Evolutionary conservation across 2,329 filamentous ascomycete species (phyloP).

Genomic region (Graphilbum fragrans): DNA sequence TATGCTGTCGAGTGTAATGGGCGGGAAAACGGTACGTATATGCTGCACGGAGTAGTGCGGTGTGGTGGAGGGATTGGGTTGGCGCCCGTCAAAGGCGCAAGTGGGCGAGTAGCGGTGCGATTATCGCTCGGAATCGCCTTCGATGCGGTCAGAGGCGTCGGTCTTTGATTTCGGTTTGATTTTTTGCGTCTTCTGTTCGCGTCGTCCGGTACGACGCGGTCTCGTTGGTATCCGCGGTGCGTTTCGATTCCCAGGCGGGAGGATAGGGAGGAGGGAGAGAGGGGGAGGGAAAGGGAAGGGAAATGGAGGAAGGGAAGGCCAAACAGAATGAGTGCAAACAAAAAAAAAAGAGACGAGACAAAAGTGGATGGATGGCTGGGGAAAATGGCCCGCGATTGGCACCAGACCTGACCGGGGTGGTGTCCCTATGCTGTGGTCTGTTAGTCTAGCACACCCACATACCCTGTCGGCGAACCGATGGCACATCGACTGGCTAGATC

Average conservation of each 20-base stretch:
- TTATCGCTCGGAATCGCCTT: too few relatives aligned
- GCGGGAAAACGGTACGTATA: too few relatives aligned
- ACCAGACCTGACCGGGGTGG: background rate
- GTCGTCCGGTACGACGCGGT: background rate
- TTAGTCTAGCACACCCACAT: background rate
- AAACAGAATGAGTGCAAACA: background rate
- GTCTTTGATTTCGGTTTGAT: background rate
- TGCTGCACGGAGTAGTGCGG: background rate
- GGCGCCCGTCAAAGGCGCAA: too few relatives aligned
- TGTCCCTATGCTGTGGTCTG: background rate
- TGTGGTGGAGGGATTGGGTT: background rate
- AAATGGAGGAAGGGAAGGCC: background rate
- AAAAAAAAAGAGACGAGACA: background rate
- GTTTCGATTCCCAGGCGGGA: background rate
- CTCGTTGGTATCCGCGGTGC: background rate
- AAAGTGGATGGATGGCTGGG: background rate
- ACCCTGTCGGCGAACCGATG: background rate
- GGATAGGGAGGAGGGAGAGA: background rate
- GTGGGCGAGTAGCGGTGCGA: too few relatives aligned
- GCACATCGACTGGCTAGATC: background rate
- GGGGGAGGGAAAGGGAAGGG: conserved; percentile 1
- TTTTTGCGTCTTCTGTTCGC: background rate
- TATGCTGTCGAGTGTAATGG: too few relatives aligned
- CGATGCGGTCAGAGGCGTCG: too few relatives aligned
- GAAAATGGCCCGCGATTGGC: conserved; percentile 3